Evolutionary conservation across 768 basidiomycete species (phyloP), one percentile per base, ranked within the genome.

Genomic region (Termitomyces sp.): DNA sequence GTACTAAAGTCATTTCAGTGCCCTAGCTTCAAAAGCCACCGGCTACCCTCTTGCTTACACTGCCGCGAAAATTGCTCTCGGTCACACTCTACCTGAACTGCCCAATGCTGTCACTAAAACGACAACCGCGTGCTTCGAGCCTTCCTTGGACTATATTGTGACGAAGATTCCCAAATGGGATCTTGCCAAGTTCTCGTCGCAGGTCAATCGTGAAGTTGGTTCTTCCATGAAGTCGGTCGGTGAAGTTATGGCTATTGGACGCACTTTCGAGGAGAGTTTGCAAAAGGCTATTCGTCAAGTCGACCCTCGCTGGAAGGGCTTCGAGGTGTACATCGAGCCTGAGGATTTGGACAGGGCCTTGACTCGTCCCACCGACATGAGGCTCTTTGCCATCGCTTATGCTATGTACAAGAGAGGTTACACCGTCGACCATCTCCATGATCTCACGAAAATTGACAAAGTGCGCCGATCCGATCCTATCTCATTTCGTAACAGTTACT

Each of bases 151-250:
- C 73, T 99, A 99, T 73, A 97, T 99, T 67, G 97, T 99, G 59
- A 97, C 95, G 48, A 99, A 99, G 76, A 98, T 99, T 62, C 97
- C 97, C 59, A 98, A 98, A 72, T 98, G 97, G 96, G 97, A 99
- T 75, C 78, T 99, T 55, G 95, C 95, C 62, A 99, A 99, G 73
- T 98, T 99, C 80, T 90, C 89, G 21, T 76, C 87, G 40, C 92
- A 96, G 67, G 97, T 98, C 57, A 87, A 96, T 69, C 88, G 96
- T 61, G 87, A 93, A 69, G 86, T 98, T 53, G 97, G 96, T 25
- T 98, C 95, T 3, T 85, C 96, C 17, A 98, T 99, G 97, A 99
- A 99, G 75, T 95, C 92, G 16, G 97, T 99, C 54, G 97, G 97
- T 54, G 97, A 99, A 73, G 96, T 99, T 68, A 99, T 99, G 97